Evolutionary conservation across 371 early-diverging fungal genomes (phyloP).

Genomic region (Parasitella parasitica): DNA sequence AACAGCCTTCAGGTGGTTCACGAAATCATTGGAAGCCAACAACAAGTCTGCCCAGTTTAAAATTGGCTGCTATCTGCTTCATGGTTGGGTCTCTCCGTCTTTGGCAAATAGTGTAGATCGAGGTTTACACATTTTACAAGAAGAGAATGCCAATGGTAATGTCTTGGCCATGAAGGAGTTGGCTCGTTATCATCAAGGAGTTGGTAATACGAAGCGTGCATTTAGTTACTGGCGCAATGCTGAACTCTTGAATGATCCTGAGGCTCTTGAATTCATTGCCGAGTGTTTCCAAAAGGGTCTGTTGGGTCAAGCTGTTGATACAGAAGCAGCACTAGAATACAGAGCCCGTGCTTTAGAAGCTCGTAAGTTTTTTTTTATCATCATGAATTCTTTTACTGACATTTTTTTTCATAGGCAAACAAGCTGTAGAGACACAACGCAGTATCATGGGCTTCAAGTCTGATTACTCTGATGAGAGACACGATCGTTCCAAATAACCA

Average conservation of each 20-base stretch:
- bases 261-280: slow-evolving; percentile 19
- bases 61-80: slow-evolving; percentile 13
- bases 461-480: slow-evolving; percentile 23
- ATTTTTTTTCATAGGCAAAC: slow-evolving; percentile 1
- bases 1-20: slow-evolving; percentile 18
- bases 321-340: not conserved
- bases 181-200: slow-evolving; percentile 16
- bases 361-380: slow-evolving; percentile 8
- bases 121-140: slow-evolving; percentile 8
- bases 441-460: slow-evolving; percentile 25
- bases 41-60: slow-evolving; percentile 21
- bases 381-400: not conserved
- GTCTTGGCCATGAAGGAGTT: slow-evolving; percentile 18
- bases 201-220: not conserved
- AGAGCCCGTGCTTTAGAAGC: slow-evolving; percentile 12
- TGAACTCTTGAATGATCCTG: slow-evolving; percentile 11
- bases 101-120: not conserved
- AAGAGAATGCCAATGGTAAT: slow-evolving; percentile 14
- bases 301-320: slow-evolving; percentile 6
- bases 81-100: not conserved
- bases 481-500: slow-evolving; percentile 3
- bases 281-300: slow-evolving; percentile 13
- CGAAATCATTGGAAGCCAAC: slow-evolving; percentile 1
- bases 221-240: slow-evolving; percentile 16
- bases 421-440: slow-evolving; percentile 19